Conservation (phyloP, 2,329 filamentous ascomycete species). For the Ceratocystis colombiana region DNA sequence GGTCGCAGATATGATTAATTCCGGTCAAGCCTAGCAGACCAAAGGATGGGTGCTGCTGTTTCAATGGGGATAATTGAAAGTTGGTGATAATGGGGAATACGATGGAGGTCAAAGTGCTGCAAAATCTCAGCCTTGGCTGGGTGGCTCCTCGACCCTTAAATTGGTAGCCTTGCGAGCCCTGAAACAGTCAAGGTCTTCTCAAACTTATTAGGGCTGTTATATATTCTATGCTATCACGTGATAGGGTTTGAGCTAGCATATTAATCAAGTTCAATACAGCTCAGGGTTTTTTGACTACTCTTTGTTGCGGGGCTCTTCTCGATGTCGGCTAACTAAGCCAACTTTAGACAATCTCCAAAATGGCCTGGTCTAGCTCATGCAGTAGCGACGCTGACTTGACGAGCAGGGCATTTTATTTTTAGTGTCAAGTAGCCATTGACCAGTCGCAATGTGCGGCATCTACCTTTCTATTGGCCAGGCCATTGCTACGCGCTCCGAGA, state of each 20-base stretch:
- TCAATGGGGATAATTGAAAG: neutral
- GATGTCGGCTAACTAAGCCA: neutral
- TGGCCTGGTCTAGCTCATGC: neutral
- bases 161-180: neutral
- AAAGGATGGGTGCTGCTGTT: neutral
- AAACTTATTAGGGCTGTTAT: neutral
- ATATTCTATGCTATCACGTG: neutral
- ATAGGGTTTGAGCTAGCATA: neutral
- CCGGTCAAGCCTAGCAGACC: neutral
- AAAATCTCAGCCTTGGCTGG: constrained; percentile 6
- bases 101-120: neutral
- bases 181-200: neutral
- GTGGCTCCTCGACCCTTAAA: neutral
- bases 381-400: neutral
- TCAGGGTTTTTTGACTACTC: neutral
- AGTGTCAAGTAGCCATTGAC: neutral
- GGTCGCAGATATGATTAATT: neutral
- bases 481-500: constrained; percentile 17
- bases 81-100: neutral
- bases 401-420: neutral
- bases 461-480: constrained; percentile 17
- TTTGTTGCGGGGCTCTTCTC: neutral
- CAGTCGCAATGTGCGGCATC: constrained; percentile 26
- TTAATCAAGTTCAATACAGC: neutral
- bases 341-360: neutral